Evolutionary conservation across 768 basidiomycete genomes (phyloP).

Genomic region (Dacryopinax spathularia): DNA sequence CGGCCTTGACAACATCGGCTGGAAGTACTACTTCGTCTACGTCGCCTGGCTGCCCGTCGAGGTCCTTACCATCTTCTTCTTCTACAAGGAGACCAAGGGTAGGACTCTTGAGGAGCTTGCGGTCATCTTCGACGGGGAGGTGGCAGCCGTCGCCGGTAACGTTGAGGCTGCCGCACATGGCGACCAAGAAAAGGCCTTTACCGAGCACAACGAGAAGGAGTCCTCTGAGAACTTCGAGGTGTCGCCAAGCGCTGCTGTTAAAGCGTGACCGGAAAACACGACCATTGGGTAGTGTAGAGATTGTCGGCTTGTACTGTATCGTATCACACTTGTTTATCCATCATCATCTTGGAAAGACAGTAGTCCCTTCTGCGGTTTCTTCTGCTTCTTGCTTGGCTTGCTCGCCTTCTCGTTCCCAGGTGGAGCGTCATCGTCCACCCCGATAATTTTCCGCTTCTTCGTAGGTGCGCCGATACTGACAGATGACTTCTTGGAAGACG

Average conservation of each 20-base stretch:
- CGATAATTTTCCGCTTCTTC: constrained; percentile 21
- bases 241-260: background rate
- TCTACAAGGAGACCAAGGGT: constrained; percentile 26
- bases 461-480: constrained; percentile 5
- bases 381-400: constrained; percentile 25
- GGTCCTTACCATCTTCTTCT: constrained; percentile 49
- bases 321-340: background rate
- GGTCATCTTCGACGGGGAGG: constrained; percentile 7
- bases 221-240: background rate
- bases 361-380: constrained; percentile 23
- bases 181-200: background rate
- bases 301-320: background rate
- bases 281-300: background rate
- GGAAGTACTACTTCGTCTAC: constrained; percentile 74
- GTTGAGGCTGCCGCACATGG: background rate
- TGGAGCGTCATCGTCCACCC: constrained; percentile 5
- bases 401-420: constrained; percentile 7
- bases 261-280: background rate
- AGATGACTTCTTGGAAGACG: constrained; percentile 10
- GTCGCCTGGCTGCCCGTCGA: constrained; percentile 57
- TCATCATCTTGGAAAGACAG: constrained; percentile 27
- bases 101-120: constrained; percentile 8
- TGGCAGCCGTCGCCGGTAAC: constrained; percentile 3
- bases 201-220: background rate
- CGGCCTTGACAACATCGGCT: constrained; percentile 45